Conservation (phyloP, 345 rosid species). For the Firmiana major region DNA sequence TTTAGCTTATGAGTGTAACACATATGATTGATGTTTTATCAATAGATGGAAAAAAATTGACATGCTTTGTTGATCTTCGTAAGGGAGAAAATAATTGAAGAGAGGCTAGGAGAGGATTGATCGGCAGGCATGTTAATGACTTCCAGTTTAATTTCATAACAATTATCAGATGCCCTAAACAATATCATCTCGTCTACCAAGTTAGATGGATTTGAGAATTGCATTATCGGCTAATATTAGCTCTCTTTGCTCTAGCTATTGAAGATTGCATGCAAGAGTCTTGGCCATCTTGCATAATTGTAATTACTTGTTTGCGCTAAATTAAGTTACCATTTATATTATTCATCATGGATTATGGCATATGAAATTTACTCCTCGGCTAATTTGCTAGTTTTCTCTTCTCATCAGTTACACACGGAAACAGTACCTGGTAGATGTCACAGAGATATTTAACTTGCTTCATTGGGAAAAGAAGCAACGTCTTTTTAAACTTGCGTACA, state of each 20-base stretch:
- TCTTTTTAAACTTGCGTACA: slow-evolving; percentile 76
- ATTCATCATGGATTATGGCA: neutral
- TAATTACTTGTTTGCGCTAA: too few species aligned
- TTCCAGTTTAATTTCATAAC: neutral
- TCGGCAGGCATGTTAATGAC: neutral
- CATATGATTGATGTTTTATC: neutral
- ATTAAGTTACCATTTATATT: too few species aligned
- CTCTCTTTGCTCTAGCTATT: neutral
- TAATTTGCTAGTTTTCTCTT: neutral
- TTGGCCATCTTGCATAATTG: neutral
- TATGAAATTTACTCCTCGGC: neutral
- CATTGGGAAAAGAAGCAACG: slow-evolving; percentile 88
- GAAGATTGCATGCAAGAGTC: neutral
- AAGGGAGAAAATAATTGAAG: neutral
- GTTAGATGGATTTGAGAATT: slow-evolving; percentile 2
- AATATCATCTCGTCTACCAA: neutral
- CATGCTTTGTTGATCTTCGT: neutral
- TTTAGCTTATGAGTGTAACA: neutral
- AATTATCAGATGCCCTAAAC: neutral
- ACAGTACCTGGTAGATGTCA: slow-evolving; percentile 81
- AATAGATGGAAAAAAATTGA: neutral
- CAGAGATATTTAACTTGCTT: slow-evolving; percentile 87
- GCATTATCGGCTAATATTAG: neutral
- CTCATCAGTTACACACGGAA: slow-evolving; percentile 54
- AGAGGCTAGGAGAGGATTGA: neutral